A percentile compares a stretch with the other conserved stretches of the same genome.
Conservation (phyloP, 306 rosid genomes). For the Arachis stenosperma region DNA sequence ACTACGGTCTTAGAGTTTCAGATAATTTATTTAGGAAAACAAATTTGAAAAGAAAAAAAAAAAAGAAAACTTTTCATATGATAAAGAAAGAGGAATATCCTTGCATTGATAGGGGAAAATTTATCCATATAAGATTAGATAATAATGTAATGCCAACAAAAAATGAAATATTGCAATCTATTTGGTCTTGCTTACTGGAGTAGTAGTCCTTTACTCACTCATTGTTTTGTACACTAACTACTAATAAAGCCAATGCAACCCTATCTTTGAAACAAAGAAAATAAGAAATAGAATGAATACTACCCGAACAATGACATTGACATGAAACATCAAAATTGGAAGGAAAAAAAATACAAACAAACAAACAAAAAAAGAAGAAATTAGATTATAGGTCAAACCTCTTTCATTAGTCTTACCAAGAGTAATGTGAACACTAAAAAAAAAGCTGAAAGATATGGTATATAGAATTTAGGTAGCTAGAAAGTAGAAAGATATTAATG, state of each 20-base stretch:
- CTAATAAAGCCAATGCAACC: neutral
- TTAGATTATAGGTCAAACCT: neutral
- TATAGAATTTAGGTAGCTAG: neutral
- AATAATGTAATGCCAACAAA: neutral
- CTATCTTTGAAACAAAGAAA: neutral
- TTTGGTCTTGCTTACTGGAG: neutral
- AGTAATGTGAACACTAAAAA: neutral
- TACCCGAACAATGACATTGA: neutral
- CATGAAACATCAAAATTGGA: neutral
- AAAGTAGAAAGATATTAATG: constrained; percentile 1
- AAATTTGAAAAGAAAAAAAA: too few species aligned
- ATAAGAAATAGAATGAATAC: neutral
- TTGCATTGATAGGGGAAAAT: too few species aligned
- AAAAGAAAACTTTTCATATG: too few species aligned
- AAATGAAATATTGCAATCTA: neutral
- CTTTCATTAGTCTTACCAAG: neutral
- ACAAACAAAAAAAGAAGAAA: neutral
- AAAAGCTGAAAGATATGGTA: neutral
- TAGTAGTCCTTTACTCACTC: neutral
- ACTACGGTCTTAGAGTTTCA: too few species aligned
- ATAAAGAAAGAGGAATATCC: too few species aligned
- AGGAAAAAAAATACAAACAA: neutral
- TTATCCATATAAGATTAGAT: too few species aligned
- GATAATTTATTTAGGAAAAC: too few species aligned
- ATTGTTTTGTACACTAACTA: neutral